Evolutionary conservation across 495 filamentous ascomycete species (phyloP), one percentile per base, ranked within the genome.

Genomic region (Aspergillus indologenus): DNA sequence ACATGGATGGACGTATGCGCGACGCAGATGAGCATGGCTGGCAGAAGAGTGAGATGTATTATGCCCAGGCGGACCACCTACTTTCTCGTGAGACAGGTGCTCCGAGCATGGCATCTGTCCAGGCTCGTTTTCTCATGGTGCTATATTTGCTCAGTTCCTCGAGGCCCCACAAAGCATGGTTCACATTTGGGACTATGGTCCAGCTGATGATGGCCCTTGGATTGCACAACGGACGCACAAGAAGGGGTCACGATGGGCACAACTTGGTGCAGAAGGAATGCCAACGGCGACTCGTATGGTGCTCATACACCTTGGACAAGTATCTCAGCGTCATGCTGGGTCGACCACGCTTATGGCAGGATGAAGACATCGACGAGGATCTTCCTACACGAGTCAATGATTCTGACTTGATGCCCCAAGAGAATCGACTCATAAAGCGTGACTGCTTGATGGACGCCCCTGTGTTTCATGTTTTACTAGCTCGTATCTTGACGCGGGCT

Each of bases 371-470:
- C 15, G 66, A 68, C 14, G 62, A 67, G 51, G 61, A 66, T 4
- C 62, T 69, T 12, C 68, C 68, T 1, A 44, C 62, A 1, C 54
- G 61, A 18, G 54, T 68, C 12, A 68, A 71, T 49, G 68, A 71
- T 40, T 45, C 61, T 6, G 63, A 71, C 6, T 26, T 71, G 9
- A 43, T 45, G 5, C 14, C 46, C 0, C 17, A 20, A 6, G 34
- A 57, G 24, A 56, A 20, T 0, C 43, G 18, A 43, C 15, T 34
- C 1, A 50, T 59, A 1, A 57, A 50, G 18, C 61, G 64, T 17
- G 67, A 71, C 51, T 71, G 68, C 31, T 22, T 69, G 17, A 68
- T 71, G 68, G 65, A 71, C 54, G 68, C 68, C 9, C 61, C 66
- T 5, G 58, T 69, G 1, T 66, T 66, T 50, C 68, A 71, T 53